These are phyloP conservation scores for Isabelozyma pseudorhagii DNA, from an alignment of 805 yeast species.

Conservation along the genomic window DNA sequence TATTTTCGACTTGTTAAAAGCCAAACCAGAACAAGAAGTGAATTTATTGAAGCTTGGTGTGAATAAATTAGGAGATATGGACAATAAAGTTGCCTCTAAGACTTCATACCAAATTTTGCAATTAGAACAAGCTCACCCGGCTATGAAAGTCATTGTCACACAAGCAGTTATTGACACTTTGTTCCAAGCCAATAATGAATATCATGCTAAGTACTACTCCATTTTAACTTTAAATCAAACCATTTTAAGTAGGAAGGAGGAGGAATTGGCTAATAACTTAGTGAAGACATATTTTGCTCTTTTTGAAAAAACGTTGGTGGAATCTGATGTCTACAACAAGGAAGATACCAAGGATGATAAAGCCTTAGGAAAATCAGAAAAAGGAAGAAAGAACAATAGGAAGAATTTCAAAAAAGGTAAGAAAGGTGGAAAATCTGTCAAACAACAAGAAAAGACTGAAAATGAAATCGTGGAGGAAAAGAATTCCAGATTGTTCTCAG, in stretches of 20 bases:
- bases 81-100: conserved; percentile 85
- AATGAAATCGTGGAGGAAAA: conserved; percentile 71
- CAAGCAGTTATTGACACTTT: conserved; percentile 79
- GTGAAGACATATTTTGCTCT: conserved; percentile 82
- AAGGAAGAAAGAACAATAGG: conserved; percentile 53
- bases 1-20: conserved; percentile 72
- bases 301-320: conserved; percentile 78
- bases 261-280: conserved; percentile 75
- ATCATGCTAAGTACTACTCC: conserved; percentile 86
- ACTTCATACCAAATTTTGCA: conserved; percentile 78
- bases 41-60: conserved; percentile 85
- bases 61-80: conserved; percentile 91
- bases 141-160: conserved; percentile 81
- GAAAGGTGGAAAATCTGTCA: conserved; percentile 83
- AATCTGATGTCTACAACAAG: conserved; percentile 49
- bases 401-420: conserved; percentile 78
- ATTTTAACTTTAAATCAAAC: conserved; percentile 90
- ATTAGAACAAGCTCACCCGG: conserved; percentile 89
- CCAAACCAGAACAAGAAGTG: conserved; percentile 96
- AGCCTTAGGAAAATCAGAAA: conserved; percentile 52
- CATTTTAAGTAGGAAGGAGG: conserved; percentile 74
- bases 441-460: conserved; percentile 56
- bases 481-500: conserved; percentile 80
- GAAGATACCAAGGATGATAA: conserved; percentile 31
- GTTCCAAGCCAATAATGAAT: conserved; percentile 71